Percentiles rank a stretch among this genome's conserved stretches.
These are phyloP conservation scores for Paspalum vaginatum DNA, from an alignment of 176 grass and related monocot genomes.

Conservation along the genomic window DNA sequence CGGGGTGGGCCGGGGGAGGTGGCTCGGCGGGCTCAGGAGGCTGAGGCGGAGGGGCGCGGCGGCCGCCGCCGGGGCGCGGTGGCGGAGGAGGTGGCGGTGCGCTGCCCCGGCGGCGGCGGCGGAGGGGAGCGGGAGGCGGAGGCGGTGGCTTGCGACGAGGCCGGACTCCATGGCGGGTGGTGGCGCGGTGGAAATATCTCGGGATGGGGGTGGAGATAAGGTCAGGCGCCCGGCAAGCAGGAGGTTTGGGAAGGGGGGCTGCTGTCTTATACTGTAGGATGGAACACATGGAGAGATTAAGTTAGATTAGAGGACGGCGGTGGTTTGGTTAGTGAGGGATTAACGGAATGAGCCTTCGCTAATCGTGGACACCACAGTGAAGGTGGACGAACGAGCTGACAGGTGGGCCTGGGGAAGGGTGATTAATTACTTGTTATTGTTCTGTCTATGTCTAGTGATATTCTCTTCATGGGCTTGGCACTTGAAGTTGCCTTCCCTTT, in stretches of 20 bases:
- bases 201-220: conserved; percentile 32
- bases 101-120: neutral
- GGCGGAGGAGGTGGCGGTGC: conserved; percentile 31
- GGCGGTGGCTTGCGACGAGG: conserved; percentile 60
- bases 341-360: neutral
- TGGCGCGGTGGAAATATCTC: conserved; percentile 27
- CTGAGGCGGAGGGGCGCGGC: conserved; percentile 10
- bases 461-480: neutral
- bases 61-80: conserved; percentile 2
- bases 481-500: neutral
- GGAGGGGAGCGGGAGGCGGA: conserved; percentile 38
- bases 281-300: too few relatives aligned
- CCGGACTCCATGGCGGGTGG: conserved; percentile 59
- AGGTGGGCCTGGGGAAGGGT: neutral
- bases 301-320: conserved; percentile 15
- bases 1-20: conserved; percentile 29
- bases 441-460: neutral
- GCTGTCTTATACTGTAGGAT: conserved; percentile 12
- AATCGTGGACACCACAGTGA: conserved; percentile 2
- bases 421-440: neutral
- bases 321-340: neutral
- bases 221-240: conserved; percentile 44
- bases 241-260: conserved; percentile 21
- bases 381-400: conserved; percentile 34
- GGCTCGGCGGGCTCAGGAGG: neutral